These are phyloP conservation scores for Aschersonia sp. DNA, from an alignment of 2,329 filamentous ascomycete species.

Conservation along the genomic window DNA sequence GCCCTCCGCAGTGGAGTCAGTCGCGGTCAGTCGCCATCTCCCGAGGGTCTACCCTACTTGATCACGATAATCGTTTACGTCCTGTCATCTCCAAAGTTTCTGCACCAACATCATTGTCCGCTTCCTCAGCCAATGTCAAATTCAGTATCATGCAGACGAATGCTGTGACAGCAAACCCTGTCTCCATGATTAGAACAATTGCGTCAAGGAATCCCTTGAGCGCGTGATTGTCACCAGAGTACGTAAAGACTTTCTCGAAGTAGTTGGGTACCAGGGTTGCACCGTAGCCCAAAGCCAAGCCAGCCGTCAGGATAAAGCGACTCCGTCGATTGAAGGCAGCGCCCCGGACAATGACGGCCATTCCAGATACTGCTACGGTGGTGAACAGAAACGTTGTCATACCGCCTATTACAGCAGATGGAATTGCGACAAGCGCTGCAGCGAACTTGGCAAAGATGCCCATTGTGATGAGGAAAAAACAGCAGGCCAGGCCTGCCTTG, in stretches of 20 bases:
- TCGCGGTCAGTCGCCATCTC: no score
- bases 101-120: slow-evolving; percentile 35
- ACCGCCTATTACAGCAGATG: slow-evolving; percentile 47
- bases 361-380: slow-evolving; percentile 64
- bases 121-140: slow-evolving; percentile 55
- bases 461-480: slow-evolving; percentile 64
- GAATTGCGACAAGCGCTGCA: slow-evolving; percentile 53
- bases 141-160: slow-evolving; percentile 63
- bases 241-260: slow-evolving; percentile 60
- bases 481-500: slow-evolving; percentile 66
- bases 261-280: slow-evolving; percentile 53
- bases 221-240: slow-evolving; percentile 49
- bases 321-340: slow-evolving; percentile 66
- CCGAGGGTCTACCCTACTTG: no score
- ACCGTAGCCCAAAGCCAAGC: slow-evolving; percentile 58
- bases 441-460: slow-evolving; percentile 75
- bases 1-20: no score
- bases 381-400: slow-evolving; percentile 35
- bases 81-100: not conserved
- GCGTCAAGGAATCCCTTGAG: slow-evolving; percentile 64
- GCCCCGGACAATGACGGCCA: slow-evolving; percentile 57
- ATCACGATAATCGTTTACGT: no score
- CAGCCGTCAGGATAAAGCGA: slow-evolving; percentile 67
- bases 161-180: slow-evolving; percentile 62
- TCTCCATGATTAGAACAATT: slow-evolving; percentile 58